These are phyloP conservation scores for Trifolium repens DNA, from an alignment of 306 rosid species.

Conservation along the genomic window DNA sequence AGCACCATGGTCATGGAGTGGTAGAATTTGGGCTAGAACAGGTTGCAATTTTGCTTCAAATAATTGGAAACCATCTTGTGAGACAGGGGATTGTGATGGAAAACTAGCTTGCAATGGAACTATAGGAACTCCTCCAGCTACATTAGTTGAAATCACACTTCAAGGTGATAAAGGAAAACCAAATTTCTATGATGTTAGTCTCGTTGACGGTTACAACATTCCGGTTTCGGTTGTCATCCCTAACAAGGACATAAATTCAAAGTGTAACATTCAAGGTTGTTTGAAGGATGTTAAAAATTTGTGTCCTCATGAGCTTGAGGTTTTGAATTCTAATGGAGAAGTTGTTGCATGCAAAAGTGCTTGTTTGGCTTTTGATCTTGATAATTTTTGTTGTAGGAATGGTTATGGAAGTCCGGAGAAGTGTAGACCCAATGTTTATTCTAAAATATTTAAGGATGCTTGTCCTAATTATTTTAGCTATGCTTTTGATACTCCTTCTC, in stretches of 20 bases:
- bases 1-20: constrained; percentile 82
- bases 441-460: constrained; percentile 76
- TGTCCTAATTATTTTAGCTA: constrained; percentile 79
- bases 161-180: constrained; percentile 64
- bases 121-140: constrained; percentile 82
- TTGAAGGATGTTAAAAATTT: constrained; percentile 52
- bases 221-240: constrained; percentile 60
- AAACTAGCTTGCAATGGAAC: constrained; percentile 77
- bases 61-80: constrained; percentile 59
- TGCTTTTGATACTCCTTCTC: constrained; percentile 76
- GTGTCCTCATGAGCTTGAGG: constrained; percentile 72
- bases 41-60: constrained; percentile 66
- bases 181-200: constrained; percentile 76
- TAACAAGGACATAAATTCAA: constrained; percentile 25
- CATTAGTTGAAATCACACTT: constrained; percentile 69
- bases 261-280: constrained; percentile 68
- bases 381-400: constrained; percentile 77
- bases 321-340: constrained; percentile 52
- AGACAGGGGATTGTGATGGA: constrained; percentile 91
- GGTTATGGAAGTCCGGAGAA: constrained; percentile 61
- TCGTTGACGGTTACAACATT: constrained; percentile 85
- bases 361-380: constrained; percentile 76
- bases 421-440: constrained; percentile 74
- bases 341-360: constrained; percentile 89
- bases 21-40: constrained; percentile 92